A percentile compares a stretch with the other conserved stretches of the same genome.
These are phyloP conservation scores for Penicillium sp. DNA, from an alignment of 2,329 filamentous ascomycete genomes.

Conservation along the genomic window DNA sequence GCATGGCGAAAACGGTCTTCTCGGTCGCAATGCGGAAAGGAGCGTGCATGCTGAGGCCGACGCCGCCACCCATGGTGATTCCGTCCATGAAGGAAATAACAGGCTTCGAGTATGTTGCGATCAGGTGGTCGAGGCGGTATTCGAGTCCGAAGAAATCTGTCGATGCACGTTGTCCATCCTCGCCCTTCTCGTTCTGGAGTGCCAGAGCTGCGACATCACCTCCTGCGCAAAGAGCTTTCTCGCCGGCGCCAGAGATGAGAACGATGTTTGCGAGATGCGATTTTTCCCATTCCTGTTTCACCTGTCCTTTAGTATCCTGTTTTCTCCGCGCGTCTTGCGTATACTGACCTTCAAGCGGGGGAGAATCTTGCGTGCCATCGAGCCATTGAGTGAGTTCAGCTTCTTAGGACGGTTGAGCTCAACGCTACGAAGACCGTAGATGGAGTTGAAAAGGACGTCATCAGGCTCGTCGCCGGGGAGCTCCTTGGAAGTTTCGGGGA, in stretches of 20 bases:
- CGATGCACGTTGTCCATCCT: conserved; percentile 70
- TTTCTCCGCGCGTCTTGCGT: not conserved
- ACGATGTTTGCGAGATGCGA: conserved; percentile 91
- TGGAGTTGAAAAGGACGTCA: conserved; percentile 88
- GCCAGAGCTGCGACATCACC: conserved; percentile 85
- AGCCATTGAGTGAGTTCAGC: conserved; percentile 86
- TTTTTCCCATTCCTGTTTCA: conserved; percentile 76
- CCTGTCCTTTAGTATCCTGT: conserved; percentile 11
- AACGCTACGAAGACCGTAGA: conserved; percentile 86
- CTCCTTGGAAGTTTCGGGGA: conserved; percentile 48
- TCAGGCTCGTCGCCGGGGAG: conserved; percentile 70
- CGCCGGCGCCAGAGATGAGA: conserved; percentile 84
- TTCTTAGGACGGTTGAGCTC: conserved; percentile 92
- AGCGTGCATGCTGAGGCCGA: conserved; percentile 89
- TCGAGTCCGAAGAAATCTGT: conserved; percentile 87
- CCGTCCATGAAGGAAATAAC: conserved; percentile 96
- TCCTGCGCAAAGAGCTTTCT: conserved; percentile 85
- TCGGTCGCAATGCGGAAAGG: conserved; percentile 97
- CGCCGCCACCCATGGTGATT: conserved; percentile 96
- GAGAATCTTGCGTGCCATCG: conserved; percentile 93
- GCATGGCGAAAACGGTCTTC: conserved; percentile 95
- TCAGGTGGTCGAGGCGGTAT: conserved; percentile 93
- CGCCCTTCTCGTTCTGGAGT: conserved; percentile 64
- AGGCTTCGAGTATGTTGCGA: conserved; percentile 89
- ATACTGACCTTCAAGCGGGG: conserved; percentile 65